Evolutionary conservation across 371 early-diverging fungal species (phyloP).

Genomic region (Phascolomyces articulosus): DNA sequence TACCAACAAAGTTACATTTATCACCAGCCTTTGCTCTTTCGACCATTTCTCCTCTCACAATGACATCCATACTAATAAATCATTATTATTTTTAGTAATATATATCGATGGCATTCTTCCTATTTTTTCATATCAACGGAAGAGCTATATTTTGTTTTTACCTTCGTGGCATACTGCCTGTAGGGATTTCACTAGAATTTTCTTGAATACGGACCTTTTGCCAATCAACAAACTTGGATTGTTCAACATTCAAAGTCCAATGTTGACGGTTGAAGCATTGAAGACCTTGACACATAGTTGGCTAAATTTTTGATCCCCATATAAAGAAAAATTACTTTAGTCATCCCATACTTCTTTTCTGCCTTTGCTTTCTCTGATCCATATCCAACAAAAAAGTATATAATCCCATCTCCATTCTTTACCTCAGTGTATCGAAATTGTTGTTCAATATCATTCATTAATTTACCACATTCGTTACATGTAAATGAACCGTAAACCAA

Average conservation of each 20-base stretch:
- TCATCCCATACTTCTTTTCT: neutral
- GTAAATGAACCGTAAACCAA: constrained; percentile 91
- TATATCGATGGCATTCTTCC: neutral
- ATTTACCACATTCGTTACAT: constrained; percentile 88
- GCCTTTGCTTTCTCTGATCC: too few relatives aligned
- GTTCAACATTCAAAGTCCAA: constrained; percentile 87
- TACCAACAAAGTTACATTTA: constrained; percentile 91
- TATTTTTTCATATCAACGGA: neutral
- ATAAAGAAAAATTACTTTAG: too few relatives aligned
- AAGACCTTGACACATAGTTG: constrained; percentile 90
- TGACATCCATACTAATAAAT: constrained; percentile 86
- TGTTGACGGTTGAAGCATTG: constrained; percentile 87
- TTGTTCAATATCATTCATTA: constrained; percentile 90
- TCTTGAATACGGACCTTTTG: constrained; percentile 99
- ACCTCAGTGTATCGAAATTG: constrained; percentile 98
- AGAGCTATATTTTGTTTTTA: constrained; percentile 20
- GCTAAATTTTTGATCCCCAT: constrained; percentile 47
- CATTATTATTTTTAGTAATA: neutral
- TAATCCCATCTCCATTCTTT: constrained; percentile 7
- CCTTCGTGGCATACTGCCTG: constrained; percentile 98
- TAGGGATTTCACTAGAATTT: constrained; percentile 96
- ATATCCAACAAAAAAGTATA: neutral
- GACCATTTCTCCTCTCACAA: constrained; percentile 95
- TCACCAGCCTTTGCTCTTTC: constrained; percentile 99
- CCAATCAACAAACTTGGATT: constrained; percentile 97